A percentile compares a stretch with the other conserved stretches of the same genome.
Evolutionary conservation across 2,329 filamentous ascomycete species (phyloP).

Genomic region (Reticulascus tulasneorum): DNA sequence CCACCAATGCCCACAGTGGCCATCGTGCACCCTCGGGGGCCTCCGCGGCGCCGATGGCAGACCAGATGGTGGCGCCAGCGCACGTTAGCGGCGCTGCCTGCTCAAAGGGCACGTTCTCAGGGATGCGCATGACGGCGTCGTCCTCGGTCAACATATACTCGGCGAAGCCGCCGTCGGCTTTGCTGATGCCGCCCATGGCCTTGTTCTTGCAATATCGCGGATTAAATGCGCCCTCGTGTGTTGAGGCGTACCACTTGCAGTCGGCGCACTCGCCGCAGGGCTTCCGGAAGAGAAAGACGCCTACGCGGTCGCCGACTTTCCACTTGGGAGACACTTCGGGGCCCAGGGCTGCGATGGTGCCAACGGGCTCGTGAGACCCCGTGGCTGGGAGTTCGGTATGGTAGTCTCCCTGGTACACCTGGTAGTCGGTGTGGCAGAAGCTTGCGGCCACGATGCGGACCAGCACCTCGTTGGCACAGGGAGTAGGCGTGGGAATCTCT

Average conservation of each 20-base stretch:
- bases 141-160: constrained; percentile 22
- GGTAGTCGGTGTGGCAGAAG: constrained; percentile 17
- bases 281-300: constrained; percentile 17
- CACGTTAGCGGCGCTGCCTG: constrained; percentile 23
- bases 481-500: constrained; percentile 12
- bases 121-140: constrained; percentile 20
- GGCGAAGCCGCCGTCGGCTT: constrained; percentile 21
- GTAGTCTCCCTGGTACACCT: constrained; percentile 13
- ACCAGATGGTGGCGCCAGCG: constrained; percentile 22
- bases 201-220: too few relatives aligned
- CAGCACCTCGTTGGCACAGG: constrained; percentile 13
- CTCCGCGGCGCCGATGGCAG: constrained; percentile 14
- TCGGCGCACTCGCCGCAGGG: constrained; percentile 19
- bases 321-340: constrained; percentile 22
- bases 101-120: constrained; percentile 15
- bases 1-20: constrained; percentile 22
- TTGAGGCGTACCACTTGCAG: too few relatives aligned
- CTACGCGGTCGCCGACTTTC: constrained; percentile 55
- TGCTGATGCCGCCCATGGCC: constrained; percentile 19
- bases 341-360: constrained; percentile 54
- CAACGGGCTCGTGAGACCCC: constrained; percentile 62
- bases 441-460: constrained; percentile 16
- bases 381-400: constrained; percentile 18
- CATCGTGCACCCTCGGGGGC: constrained; percentile 14
- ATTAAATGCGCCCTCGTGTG: constrained; percentile 3